Evolutionary conservation across 2,329 filamentous ascomycete species (phyloP), one percentile per base, ranked within the genome.

Genomic region (Didymella arachidicola): DNA sequence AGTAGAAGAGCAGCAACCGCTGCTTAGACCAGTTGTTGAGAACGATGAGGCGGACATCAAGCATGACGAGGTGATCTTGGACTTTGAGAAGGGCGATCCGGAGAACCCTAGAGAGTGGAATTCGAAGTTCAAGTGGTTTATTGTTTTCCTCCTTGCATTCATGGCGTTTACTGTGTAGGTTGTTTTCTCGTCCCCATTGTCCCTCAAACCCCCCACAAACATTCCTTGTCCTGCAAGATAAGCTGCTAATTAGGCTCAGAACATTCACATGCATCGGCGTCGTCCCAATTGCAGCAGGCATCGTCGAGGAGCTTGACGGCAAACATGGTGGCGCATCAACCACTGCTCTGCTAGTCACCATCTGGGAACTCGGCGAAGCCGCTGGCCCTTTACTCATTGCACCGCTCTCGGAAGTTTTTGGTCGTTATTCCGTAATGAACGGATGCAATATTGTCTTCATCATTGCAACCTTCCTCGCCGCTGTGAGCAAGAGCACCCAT

Each of bases 391-490:
- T 76, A 3, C 63, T 75, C 14, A 75, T 74, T 32, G 74, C 71
- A 4, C 74, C 74, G 7, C 67, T 76, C 1, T 75, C 72, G 1
- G 74, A 76, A 57, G 53, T 75, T 11, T 63, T 71, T 29, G 74
- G 74, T 12, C 68, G 74, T 4, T 73, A 71, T 38, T 68, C 71
- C 2, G 72, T 75, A 1, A 68, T 75, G 59, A 73, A 76, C 22
- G 65, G 36, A 26, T 73, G 69, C 54, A 83, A 82, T 62, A 62
- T 78, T 2, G 66, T 81, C 8, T 82, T 84, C 67, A 80, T 84
- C 59, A 67, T 76, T 18, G 75, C 74, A 27, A 79, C 77, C 11
- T 56, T 79, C 11, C 60, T 81, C 11, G 76, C 77, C 14, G 78
- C 77, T 2, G 62, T 72, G 29, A 77, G 78, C 57, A 72, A 76